A percentile compares a stretch with the other conserved stretches of the same genome.
Conservation (phyloP, 2,329 filamentous ascomycete species). For the Davidsoniella australis region DNA sequence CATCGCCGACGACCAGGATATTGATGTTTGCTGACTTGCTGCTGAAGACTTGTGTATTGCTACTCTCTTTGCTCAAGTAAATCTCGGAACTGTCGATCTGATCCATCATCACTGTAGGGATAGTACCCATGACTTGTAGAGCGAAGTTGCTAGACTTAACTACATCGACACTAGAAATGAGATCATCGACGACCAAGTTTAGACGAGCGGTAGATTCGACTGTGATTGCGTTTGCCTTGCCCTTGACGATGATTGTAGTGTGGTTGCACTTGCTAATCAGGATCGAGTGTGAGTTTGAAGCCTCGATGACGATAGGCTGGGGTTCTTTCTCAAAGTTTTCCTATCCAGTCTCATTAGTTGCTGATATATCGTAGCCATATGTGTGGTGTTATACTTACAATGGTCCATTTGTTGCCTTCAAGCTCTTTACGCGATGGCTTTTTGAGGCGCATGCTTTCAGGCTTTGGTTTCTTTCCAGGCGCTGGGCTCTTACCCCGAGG, state of each 20-base stretch:
- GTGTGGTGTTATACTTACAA: conserved; percentile 34
- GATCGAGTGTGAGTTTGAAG: conserved; percentile 69
- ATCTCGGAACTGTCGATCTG: conserved; percentile 81
- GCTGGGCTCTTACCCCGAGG: conserved; percentile 65
- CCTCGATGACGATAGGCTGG: conserved; percentile 63
- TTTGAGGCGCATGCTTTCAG: conserved; percentile 68
- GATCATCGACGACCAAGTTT: conserved; percentile 72
- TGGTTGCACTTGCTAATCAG: conserved; percentile 86
- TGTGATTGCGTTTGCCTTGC: conserved; percentile 93
- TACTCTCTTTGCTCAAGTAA: conserved; percentile 69
- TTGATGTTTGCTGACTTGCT: conserved; percentile 83
- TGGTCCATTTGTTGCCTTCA: conserved; percentile 82
- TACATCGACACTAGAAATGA: conserved; percentile 82
- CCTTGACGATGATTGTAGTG: conserved; percentile 72
- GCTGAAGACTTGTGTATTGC: conserved; percentile 65
- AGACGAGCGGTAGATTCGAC: conserved; percentile 77
- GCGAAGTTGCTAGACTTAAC: conserved; percentile 93
- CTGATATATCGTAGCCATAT: background rate
- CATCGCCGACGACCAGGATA: conserved; percentile 57
- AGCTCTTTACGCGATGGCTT: conserved; percentile 66
- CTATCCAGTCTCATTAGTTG: conserved; percentile 22
- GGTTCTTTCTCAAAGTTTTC: conserved; percentile 77
- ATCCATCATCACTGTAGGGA: conserved; percentile 81
- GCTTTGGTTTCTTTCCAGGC: conserved; percentile 75
- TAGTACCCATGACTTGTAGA: conserved; percentile 70